phyloP scores from a whole-genome alignment of 768 basidiomycete species.

The Boletus speciosus region DNA sequence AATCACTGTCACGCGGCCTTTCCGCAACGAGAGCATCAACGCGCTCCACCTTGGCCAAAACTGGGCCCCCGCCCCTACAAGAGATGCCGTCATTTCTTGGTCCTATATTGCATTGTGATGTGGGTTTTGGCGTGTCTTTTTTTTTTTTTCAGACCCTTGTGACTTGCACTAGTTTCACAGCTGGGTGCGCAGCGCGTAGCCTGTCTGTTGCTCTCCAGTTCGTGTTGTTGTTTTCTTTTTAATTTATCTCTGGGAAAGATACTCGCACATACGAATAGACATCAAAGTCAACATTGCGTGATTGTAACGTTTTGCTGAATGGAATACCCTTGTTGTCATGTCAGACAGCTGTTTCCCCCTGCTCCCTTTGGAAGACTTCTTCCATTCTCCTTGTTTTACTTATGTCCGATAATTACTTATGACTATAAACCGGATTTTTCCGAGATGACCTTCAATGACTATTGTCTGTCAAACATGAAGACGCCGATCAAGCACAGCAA shows the following conservation, averaged over 20 bases:
- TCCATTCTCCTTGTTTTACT: too few species aligned
- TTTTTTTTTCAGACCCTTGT: too few species aligned
- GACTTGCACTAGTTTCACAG: background rate
- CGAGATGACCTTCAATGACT: too few species aligned
- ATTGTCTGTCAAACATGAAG: too few species aligned
- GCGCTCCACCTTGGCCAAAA: constrained; percentile 50
- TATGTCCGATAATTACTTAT: too few species aligned
- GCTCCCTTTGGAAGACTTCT: background rate
- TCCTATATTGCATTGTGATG: constrained; percentile 20
- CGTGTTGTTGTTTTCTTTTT: background rate
- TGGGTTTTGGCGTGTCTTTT: background rate
- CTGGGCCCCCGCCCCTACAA: constrained; percentile 11
- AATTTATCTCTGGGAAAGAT: background rate
- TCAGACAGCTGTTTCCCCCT: background rate
- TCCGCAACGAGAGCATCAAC: constrained; percentile 49
- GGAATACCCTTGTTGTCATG: background rate
- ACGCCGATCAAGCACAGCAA: background rate
- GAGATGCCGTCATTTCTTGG: constrained; percentile 63
- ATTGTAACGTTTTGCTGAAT: background rate
- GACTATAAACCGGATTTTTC: too few species aligned
- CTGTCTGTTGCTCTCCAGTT: background rate
- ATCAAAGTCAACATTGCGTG: background rate
- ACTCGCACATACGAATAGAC: background rate
- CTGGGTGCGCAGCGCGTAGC: background rate
- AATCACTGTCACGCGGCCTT: constrained; percentile 57